These are phyloP conservation scores for Backusella parvicylindrica DNA, from an alignment of 192 early-diverging fungal genomes.

Conservation along the genomic window DNA sequence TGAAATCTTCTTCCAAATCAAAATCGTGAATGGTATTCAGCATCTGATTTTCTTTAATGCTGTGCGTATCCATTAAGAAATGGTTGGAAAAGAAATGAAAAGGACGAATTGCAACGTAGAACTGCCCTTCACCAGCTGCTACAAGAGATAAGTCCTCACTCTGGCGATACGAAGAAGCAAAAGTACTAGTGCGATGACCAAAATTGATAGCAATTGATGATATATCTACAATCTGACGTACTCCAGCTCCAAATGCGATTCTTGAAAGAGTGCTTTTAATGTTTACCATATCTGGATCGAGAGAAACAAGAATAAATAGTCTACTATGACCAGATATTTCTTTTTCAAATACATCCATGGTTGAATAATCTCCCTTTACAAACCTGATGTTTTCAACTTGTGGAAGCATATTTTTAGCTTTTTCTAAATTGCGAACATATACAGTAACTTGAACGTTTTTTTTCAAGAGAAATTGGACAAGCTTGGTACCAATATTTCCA, in stretches of 20 bases:
- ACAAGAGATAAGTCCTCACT: neutral
- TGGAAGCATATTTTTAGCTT: conserved; percentile 2
- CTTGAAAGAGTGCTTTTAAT: neutral
- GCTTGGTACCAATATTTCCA: conserved; percentile 18
- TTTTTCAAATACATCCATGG: neutral
- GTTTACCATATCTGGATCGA: neutral
- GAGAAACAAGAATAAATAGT: conserved; percentile 7
- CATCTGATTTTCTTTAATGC: neutral
- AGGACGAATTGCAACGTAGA: neutral
- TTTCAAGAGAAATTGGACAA: conserved; percentile 2
- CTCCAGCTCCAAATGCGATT: conserved; percentile 13
- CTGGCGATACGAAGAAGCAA: neutral
- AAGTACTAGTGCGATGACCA: neutral
- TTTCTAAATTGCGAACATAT: conserved; percentile 7
- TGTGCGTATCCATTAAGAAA: neutral
- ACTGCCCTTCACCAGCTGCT: neutral
- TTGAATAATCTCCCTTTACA: conserved; percentile 5
- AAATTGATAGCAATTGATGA: conserved; percentile 4
- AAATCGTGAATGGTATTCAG: neutral
- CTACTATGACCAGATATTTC: conserved; percentile 9
- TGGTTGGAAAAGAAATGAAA: neutral
- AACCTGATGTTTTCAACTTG: neutral
- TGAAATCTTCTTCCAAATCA: neutral
- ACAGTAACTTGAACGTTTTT: neutral
- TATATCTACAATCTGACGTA: conserved; percentile 25